Conservation (phyloP, 805 yeast species). For the Yamadazyma sp. region DNA sequence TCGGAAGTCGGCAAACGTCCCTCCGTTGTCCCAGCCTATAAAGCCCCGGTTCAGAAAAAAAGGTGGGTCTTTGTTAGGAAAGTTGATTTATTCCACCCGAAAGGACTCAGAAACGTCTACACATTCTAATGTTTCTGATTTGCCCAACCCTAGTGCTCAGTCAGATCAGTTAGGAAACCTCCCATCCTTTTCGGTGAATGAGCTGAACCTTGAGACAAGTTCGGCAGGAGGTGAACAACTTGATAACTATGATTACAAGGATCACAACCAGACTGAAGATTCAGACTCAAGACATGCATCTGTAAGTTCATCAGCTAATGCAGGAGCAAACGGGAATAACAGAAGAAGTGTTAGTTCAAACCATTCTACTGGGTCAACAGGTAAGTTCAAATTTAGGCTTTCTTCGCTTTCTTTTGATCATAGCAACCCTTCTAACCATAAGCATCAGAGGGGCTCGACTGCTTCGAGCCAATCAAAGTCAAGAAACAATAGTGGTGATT, state of each 20-base stretch:
- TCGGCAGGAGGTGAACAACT: neutral
- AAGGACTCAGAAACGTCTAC: constrained; percentile 27
- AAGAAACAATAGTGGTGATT: constrained; percentile 8
- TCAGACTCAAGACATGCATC: constrained; percentile 8
- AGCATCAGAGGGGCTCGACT: constrained; percentile 2
- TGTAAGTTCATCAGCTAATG: neutral
- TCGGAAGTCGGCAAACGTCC: constrained; percentile 33
- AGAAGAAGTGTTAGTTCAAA: constrained; percentile 20
- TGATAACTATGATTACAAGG: constrained; percentile 4
- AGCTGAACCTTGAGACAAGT: neutral
- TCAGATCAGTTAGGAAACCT: constrained; percentile 1
- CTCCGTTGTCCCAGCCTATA: constrained; percentile 51
- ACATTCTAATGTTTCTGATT: constrained; percentile 1
- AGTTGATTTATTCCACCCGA: constrained; percentile 36
- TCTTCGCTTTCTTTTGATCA: constrained; percentile 36
- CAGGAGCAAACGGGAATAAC: constrained; percentile 1
- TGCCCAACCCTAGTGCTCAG: neutral
- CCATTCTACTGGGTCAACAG: constrained; percentile 18
- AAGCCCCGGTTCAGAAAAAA: constrained; percentile 46
- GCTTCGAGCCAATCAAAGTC: constrained; percentile 6
- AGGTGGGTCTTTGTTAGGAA: constrained; percentile 38
- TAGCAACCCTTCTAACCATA: constrained; percentile 15
- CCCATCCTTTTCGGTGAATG: neutral
- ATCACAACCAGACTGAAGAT: too few relatives aligned
- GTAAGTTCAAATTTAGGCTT: constrained; percentile 36